Evolutionary conservation across 805 yeast genomes (phyloP).

Genomic region (Ogataea henricii): DNA sequence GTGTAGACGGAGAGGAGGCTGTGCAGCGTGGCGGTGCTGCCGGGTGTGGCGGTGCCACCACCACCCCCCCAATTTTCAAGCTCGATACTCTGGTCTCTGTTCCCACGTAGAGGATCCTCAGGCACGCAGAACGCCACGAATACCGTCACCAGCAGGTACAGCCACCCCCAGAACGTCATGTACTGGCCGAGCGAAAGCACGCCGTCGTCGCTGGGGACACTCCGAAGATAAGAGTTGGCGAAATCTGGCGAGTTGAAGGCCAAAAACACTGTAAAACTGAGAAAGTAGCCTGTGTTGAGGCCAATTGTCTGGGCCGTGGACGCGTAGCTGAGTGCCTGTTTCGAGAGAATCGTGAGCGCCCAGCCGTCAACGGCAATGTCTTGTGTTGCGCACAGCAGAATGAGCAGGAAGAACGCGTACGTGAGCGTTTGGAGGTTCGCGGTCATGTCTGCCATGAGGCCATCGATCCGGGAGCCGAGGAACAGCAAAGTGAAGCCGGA

Average conservation of each 20-base stretch:
- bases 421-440: slow-evolving; percentile 60
- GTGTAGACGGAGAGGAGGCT: slow-evolving; percentile 54
- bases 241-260: slow-evolving; percentile 92
- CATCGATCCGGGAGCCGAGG: slow-evolving; percentile 62
- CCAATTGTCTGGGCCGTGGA: slow-evolving; percentile 98
- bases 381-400: slow-evolving; percentile 92
- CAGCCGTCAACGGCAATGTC: slow-evolving; percentile 99
- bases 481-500: slow-evolving; percentile 67
- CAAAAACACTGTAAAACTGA: slow-evolving; percentile 86
- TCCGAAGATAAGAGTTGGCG: slow-evolving; percentile 80
- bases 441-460: slow-evolving; percentile 46
- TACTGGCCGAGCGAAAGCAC: slow-evolving; percentile 73
- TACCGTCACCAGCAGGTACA: slow-evolving; percentile 67
- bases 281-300: slow-evolving; percentile 87
- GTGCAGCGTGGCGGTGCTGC: slow-evolving; percentile 14
- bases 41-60: slow-evolving; percentile 18
- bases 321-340: slow-evolving; percentile 81
- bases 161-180: slow-evolving; percentile 73
- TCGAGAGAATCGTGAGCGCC: slow-evolving; percentile 88
- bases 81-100: slow-evolving; percentile 24
- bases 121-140: slow-evolving; percentile 59
- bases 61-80: slow-evolving; percentile 4
- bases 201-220: slow-evolving; percentile 61
- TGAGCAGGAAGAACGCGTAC: slow-evolving; percentile 68
- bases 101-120: slow-evolving; percentile 66